A percentile compares a stretch with the other conserved stretches of the same genome.
Evolutionary conservation across 73 alveolate genomes (phyloP).

Genomic region (Blepharisma japonicum): DNA sequence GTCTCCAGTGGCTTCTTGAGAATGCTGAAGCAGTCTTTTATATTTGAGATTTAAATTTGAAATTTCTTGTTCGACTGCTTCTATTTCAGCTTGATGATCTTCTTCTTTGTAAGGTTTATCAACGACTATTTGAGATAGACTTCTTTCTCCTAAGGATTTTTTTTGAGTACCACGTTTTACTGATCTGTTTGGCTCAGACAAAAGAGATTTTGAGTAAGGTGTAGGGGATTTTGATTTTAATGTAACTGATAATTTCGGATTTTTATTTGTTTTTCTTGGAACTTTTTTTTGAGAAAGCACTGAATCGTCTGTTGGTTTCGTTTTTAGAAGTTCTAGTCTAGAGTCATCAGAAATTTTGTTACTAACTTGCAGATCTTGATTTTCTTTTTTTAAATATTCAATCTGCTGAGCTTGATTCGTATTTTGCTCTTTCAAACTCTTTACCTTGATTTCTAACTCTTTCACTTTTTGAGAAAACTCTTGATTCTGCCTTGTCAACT

Average conservation of each 20-base stretch:
- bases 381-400: conserved; percentile 20
- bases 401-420: conserved; percentile 7
- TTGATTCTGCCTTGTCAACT: background rate
- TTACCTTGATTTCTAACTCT: conserved; percentile 10
- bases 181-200: too few relatives aligned
- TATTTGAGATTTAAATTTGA: background rate
- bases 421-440: conserved; percentile 9
- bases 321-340: background rate
- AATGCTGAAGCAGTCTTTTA: background rate
- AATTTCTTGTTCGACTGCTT: background rate
- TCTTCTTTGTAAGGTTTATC: background rate
- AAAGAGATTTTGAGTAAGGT: too few relatives aligned
- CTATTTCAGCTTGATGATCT: background rate
- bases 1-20: background rate
- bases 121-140: too few relatives aligned
- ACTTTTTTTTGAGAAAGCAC: background rate
- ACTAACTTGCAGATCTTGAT: background rate
- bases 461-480: background rate
- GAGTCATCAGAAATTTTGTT: background rate
- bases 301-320: background rate
- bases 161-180: too few relatives aligned
- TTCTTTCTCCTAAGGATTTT: too few relatives aligned
- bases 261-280: conserved; percentile 1
- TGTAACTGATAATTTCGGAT: too few relatives aligned
- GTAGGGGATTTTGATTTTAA: too few relatives aligned